A percentile compares a stretch with the other conserved stretches of the same genome.
phyloP scores from a whole-genome alignment of 805 yeast species.

The Schwanniomyces sp. region DNA sequence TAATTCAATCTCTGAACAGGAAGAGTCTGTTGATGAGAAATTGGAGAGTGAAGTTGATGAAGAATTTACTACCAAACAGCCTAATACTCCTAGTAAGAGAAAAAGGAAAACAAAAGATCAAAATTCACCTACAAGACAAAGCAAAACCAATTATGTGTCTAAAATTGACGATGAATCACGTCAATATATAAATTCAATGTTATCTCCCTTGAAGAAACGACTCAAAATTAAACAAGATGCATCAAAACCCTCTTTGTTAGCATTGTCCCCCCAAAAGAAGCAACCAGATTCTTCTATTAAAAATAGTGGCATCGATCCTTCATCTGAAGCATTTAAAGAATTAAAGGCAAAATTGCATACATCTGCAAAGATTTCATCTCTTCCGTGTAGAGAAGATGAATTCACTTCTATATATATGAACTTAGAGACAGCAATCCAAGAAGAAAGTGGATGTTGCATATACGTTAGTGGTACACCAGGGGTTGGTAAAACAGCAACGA shows the following conservation, averaged over 20 bases:
- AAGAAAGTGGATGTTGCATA: conserved; percentile 76
- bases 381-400: conserved; percentile 88
- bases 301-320: conserved; percentile 15
- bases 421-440: conserved; percentile 68
- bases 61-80: not conserved
- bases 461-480: conserved; percentile 98
- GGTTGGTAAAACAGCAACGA: conserved; percentile 94
- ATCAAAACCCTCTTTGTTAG: conserved; percentile 7
- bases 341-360: conserved; percentile 44
- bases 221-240: conserved; percentile 10
- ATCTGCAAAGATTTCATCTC: conserved; percentile 44
- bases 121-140: conserved; percentile 3
- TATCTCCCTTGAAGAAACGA: conserved; percentile 9
- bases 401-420: conserved; percentile 67
- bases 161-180: conserved; percentile 6
- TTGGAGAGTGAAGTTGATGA: conserved; percentile 22
- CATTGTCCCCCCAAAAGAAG: conserved; percentile 14
- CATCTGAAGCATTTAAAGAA: conserved; percentile 33
- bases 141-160: conserved; percentile 2
- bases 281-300: conserved; percentile 13
- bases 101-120: conserved; percentile 4
- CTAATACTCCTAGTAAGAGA: conserved; percentile 9
- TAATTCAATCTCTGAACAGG: conserved; percentile 3
- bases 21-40: conserved; percentile 12
- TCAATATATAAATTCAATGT: conserved; percentile 6